Evolutionary conservation across 306 rosid genomes (phyloP).

Genomic region (Lathyrus oleraceus): DNA sequence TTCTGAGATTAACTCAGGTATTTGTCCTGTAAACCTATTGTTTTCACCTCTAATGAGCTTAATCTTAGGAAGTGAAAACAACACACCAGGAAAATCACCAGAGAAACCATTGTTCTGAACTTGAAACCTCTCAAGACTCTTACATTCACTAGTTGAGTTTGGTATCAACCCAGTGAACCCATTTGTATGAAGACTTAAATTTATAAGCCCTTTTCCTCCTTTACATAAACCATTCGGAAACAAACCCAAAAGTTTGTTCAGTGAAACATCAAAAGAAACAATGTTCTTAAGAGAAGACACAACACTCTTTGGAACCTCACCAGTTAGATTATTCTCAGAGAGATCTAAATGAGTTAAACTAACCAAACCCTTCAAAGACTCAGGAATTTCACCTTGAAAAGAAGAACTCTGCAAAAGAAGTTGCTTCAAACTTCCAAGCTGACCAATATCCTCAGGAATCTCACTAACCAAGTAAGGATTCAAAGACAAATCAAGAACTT

Average conservation of each 20-base stretch:
- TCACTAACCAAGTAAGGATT: conserved; percentile 77
- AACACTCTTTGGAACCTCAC: conserved; percentile 54
- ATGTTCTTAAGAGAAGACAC: conserved; percentile 72
- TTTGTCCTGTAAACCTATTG: conserved; percentile 74
- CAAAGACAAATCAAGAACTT: conserved; percentile 81
- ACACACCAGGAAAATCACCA: conserved; percentile 65
- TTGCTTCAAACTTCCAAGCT: conserved; percentile 64
- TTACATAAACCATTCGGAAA: conserved; percentile 75
- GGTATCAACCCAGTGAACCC: conserved; percentile 64
- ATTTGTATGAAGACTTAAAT: conserved; percentile 75
- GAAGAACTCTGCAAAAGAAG: conserved; percentile 74
- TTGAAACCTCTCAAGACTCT: conserved; percentile 83
- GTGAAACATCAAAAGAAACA: conserved; percentile 86
- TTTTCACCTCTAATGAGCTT: conserved; percentile 93
- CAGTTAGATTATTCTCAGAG: conserved; percentile 82
- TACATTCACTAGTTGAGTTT: conserved; percentile 60
- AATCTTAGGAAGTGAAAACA: conserved; percentile 83
- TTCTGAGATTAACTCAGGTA: conserved; percentile 80
- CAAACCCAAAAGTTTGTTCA: conserved; percentile 70
- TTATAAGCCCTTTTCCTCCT: conserved; percentile 57
- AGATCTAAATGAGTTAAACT: conserved; percentile 72
- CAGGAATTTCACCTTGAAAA: conserved; percentile 81
- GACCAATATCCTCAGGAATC: conserved; percentile 73
- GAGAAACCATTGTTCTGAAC: conserved; percentile 86
- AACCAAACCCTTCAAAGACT: conserved; percentile 57